Conservation (phyloP, 208 protist genomes). For the Endotrypanum monterogeii region DNA sequence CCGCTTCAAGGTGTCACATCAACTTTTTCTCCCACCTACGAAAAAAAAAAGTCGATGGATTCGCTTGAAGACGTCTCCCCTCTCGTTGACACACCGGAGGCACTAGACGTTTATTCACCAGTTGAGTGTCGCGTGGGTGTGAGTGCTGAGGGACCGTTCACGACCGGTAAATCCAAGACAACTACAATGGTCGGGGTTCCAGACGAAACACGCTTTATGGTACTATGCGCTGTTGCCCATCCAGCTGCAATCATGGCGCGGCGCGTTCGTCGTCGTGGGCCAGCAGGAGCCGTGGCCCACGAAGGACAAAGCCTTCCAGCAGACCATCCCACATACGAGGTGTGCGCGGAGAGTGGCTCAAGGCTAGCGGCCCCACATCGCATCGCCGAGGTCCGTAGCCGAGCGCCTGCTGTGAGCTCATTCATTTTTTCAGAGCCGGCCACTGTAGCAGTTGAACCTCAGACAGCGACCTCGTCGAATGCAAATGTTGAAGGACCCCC, state of each 20-base stretch:
- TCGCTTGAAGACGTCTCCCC: constrained; percentile 20
- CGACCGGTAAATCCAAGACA: no score
- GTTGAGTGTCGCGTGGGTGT: background rate
- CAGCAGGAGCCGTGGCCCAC: background rate
- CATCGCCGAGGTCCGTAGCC: constrained; percentile 10
- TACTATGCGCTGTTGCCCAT: constrained; percentile 17
- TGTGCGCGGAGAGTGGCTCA: background rate
- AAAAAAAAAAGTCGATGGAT: background rate
- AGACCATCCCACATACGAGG: background rate
- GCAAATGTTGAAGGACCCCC: background rate
- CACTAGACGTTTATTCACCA: background rate
- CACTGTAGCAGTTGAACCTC: background rate
- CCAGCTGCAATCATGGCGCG: background rate
- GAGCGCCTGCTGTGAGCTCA: background rate
- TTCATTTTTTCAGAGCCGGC: no score
- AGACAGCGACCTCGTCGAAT: background rate
- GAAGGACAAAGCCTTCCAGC: background rate
- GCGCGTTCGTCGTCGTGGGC: constrained; percentile 13
- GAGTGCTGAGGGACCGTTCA: background rate
- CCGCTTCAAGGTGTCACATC: background rate
- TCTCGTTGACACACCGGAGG: background rate
- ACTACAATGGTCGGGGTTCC: background rate
- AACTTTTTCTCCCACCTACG: background rate
- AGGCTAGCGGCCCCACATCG: background rate
- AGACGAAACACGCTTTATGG: constrained; percentile 22